Evolutionary conservation across 2,329 filamentous ascomycete species (phyloP).

Genomic region (Fusarium tupiense): DNA sequence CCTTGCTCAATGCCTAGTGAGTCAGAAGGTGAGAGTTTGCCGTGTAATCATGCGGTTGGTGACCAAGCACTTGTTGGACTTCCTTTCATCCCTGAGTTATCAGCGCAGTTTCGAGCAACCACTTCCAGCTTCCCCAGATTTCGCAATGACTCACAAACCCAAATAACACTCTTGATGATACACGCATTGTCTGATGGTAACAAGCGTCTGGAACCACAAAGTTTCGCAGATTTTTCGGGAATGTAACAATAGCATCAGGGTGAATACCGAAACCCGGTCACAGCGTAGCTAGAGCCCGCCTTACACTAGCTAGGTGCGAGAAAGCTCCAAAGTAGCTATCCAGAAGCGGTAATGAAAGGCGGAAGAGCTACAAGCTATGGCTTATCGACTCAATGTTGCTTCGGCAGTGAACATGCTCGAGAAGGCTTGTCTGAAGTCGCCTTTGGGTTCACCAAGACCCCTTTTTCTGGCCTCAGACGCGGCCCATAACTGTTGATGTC

Average conservation of each 20-base stretch:
- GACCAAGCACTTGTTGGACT: neutral
- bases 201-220: too few species aligned
- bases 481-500: too few species aligned
- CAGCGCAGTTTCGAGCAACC: neutral
- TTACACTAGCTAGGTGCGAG: neutral
- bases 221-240: neutral
- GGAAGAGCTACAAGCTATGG: neutral
- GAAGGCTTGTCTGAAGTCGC: neutral
- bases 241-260: neutral
- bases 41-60: neutral
- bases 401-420: too few species aligned
- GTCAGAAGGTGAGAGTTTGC: neutral
- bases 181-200: too few species aligned
- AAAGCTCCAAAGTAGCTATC: neutral
- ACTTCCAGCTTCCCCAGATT: neutral
- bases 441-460: neutral
- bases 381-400: neutral
- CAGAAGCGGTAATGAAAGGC: neutral
- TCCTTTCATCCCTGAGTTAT: neutral
- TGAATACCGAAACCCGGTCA: slow-evolving; percentile 1
- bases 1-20: neutral
- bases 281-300: neutral
- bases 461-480: too few species aligned
- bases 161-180: neutral
- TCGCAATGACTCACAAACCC: neutral